A percentile compares a stretch with the other conserved stretches of the same genome.
phyloP scores from a whole-genome alignment of 1,139 yeast species.

The Hemisphaericaspora subhashii region DNA sequence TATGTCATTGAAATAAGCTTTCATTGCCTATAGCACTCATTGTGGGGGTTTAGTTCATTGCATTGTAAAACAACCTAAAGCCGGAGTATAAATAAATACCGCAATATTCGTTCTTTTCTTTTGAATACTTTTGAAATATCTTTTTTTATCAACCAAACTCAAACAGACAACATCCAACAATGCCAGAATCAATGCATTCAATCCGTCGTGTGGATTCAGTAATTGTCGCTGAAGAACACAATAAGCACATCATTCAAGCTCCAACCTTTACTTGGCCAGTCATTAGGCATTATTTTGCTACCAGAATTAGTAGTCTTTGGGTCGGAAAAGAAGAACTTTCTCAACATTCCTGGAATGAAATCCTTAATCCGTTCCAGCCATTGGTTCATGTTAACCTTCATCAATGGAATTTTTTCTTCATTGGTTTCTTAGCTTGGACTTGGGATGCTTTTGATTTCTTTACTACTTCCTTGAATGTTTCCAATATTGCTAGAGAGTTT shows the following conservation, averaged over 20 bases:
- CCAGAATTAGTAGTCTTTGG: conserved; percentile 34
- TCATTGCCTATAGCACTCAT: too few species aligned
- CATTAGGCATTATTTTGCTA: conserved; percentile 25
- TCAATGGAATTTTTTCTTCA: conserved; percentile 38
- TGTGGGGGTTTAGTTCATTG: too few species aligned
- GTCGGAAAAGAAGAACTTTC: conserved; percentile 31
- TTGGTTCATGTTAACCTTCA: conserved; percentile 30
- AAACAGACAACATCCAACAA: conserved; percentile 11
- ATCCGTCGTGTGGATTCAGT: conserved; percentile 3
- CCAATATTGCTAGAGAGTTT: conserved; percentile 30
- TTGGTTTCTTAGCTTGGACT: conserved; percentile 43
- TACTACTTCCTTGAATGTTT: conserved; percentile 35
- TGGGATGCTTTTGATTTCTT: conserved; percentile 48
- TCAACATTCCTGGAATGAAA: conserved; percentile 28
- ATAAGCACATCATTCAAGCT: conserved; percentile 40
- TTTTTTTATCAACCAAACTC: too few species aligned
- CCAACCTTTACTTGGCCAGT: conserved; percentile 31
- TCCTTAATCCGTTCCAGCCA: conserved; percentile 37
- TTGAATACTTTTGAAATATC: too few species aligned
- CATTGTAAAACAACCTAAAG: too few species aligned
- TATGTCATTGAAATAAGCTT: too few species aligned
- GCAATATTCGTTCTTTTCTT: too few species aligned
- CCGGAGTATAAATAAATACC: too few species aligned
- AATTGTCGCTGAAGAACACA: neutral
- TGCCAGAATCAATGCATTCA: too few species aligned